phyloP scores from a whole-genome alignment of 257 asterid species.

The Solanum chiquidenum region DNA sequence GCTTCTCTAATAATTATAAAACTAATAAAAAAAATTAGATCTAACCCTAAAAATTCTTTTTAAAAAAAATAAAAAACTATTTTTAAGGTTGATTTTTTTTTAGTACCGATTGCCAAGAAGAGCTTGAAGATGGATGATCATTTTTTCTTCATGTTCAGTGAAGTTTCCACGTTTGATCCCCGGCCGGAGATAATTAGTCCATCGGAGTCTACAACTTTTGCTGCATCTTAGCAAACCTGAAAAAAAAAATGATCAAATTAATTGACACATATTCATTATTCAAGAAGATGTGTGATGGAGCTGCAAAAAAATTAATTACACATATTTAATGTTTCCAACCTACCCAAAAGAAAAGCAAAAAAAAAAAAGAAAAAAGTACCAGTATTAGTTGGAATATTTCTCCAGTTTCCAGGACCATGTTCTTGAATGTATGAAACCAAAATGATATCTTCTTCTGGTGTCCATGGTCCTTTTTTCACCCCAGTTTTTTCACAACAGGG shows the following conservation, averaged over 20 bases:
- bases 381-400: slow-evolving; percentile 63
- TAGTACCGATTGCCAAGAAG: slow-evolving; percentile 80
- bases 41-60: not conserved
- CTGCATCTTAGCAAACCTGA: slow-evolving; percentile 86
- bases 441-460: slow-evolving; percentile 86
- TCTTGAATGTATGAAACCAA: slow-evolving; percentile 76
- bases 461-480: slow-evolving; percentile 90
- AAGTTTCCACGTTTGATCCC: slow-evolving; percentile 83
- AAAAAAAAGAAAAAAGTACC: slow-evolving; percentile 14
- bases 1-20: not conserved
- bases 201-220: slow-evolving; percentile 87
- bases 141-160: slow-evolving; percentile 67
- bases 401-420: slow-evolving; percentile 85
- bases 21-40: not conserved
- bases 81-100: too few species aligned
- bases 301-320: slow-evolving; percentile 24
- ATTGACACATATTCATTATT: not conserved
- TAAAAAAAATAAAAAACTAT: not conserved
- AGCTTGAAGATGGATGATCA: slow-evolving; percentile 83
- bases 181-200: slow-evolving; percentile 93
- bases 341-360: not conserved
- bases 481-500: slow-evolving; percentile 75
- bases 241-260: not conserved
- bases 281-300: slow-evolving; percentile 1
- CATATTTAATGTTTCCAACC: slow-evolving; percentile 31